phyloP scores from a whole-genome alignment of 257 asterid genomes.

The Solanum rostratum region DNA sequence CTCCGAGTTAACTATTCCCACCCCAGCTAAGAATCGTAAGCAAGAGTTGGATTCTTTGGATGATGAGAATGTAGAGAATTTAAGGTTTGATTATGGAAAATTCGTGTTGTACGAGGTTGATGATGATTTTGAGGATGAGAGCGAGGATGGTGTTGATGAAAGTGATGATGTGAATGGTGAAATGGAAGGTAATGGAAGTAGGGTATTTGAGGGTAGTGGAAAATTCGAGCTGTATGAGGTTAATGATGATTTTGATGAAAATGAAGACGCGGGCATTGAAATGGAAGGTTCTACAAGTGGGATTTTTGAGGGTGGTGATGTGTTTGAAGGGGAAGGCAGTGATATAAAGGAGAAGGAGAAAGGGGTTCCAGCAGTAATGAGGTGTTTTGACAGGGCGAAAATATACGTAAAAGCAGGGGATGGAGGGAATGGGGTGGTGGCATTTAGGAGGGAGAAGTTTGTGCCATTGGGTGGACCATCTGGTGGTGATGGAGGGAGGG shows the following conservation, averaged over 20 bases:
- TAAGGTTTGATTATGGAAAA: conserved; percentile 40
- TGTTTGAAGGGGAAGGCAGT: conserved; percentile 29
- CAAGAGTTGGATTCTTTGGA: conserved; percentile 2
- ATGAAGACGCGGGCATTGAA: conserved; percentile 15
- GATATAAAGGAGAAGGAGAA: conserved; percentile 65
- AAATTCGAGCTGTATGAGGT: conserved; percentile 62
- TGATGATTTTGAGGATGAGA: conserved; percentile 40
- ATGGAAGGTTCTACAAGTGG: conserved; percentile 11
- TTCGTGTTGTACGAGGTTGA: conserved; percentile 66
- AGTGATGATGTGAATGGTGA: conserved; percentile 19
- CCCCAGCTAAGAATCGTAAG: background rate
- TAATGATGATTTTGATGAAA: conserved; percentile 38
- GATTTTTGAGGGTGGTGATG: conserved; percentile 8
- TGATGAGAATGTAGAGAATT: conserved; percentile 6
- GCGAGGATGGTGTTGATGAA: conserved; percentile 29
- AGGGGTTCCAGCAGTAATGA: conserved; percentile 97
- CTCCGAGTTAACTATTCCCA: conserved; percentile 16
- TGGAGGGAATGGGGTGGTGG: conserved; percentile 94
- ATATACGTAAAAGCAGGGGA: conserved; percentile 78
- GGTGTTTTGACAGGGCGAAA: conserved; percentile 87
- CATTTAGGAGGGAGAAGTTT: conserved; percentile 87
- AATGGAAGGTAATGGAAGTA: conserved; percentile 10
- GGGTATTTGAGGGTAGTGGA: conserved; percentile 16
- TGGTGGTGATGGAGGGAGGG: conserved; percentile 97
- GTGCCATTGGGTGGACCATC: conserved; percentile 95